Conservation (phyloP, 768 basidiomycete species). For the Omphalotus guepiniiformis region DNA sequence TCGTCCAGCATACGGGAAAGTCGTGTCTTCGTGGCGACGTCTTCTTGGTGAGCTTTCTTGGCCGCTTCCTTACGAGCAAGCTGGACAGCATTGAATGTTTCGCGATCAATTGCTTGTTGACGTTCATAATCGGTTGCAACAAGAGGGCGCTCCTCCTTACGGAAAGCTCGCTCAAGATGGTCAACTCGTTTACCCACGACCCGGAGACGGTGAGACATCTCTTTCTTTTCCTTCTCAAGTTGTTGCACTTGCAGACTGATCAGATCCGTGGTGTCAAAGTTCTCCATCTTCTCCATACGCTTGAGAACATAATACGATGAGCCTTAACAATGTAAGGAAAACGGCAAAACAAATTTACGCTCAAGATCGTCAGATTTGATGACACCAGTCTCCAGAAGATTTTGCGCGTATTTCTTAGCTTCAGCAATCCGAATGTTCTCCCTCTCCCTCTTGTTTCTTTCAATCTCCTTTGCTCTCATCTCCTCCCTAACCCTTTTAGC, state of each 20-base stretch:
- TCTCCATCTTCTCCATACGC: constrained; percentile 63
- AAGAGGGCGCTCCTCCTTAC: constrained; percentile 88
- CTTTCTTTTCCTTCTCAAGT: constrained; percentile 94
- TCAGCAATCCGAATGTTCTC: constrained; percentile 78
- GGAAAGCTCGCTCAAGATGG: constrained; percentile 91
- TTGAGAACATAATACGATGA: not conserved
- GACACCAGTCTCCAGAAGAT: constrained; percentile 74
- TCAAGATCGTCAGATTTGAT: constrained; percentile 66
- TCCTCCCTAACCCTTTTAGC: constrained; percentile 60
- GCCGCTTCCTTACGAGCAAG: constrained; percentile 52
- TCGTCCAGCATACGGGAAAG: constrained; percentile 71
- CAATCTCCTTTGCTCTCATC: constrained; percentile 56
- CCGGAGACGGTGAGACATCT: constrained; percentile 75
- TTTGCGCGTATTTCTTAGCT: constrained; percentile 84
- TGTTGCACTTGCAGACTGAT: constrained; percentile 91
- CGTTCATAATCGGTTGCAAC: constrained; percentile 80
- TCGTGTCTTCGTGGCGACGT: constrained; percentile 71
- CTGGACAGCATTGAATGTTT: constrained; percentile 62
- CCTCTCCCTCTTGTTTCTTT: constrained; percentile 65
- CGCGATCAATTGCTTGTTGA: constrained; percentile 77
- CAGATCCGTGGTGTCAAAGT: constrained; percentile 79
- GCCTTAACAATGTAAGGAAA: constrained; percentile 7
- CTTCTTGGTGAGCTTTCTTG: constrained; percentile 54
- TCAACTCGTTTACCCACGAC: constrained; percentile 88
- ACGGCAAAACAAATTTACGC: constrained; percentile 29